Percentiles rank a stretch among this genome's conserved stretches.
These are phyloP conservation scores for Chlorella sp. DNA, from an alignment of 139 green algal genomes.

Conservation along the genomic window DNA sequence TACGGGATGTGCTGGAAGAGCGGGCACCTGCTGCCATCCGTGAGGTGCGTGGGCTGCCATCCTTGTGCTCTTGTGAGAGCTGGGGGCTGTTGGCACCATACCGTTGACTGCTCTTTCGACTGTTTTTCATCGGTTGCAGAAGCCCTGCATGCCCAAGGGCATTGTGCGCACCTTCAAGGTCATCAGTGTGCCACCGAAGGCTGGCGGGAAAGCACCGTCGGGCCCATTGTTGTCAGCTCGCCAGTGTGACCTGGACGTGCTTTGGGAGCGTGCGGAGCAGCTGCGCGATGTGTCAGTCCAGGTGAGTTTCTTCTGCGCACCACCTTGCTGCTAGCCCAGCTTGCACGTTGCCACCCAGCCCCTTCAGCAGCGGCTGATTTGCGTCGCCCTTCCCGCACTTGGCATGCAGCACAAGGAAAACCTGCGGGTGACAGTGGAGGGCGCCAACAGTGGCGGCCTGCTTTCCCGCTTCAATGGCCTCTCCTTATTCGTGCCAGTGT, in stretches of 20 bases:
- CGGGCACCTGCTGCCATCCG: neutral
- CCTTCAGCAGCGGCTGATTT: too few relatives aligned
- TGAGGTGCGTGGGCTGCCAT: neutral
- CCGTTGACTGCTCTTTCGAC: neutral
- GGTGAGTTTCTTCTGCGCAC: slow-evolving; percentile 23
- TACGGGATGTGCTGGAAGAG: slow-evolving; percentile 1
- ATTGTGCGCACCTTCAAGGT: slow-evolving; percentile 40
- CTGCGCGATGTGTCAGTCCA: slow-evolving; percentile 47
- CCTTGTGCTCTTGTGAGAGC: too few relatives aligned
- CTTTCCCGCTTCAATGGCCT: slow-evolving; percentile 44
- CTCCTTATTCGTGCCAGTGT: slow-evolving; percentile 56
- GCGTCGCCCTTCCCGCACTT: neutral
- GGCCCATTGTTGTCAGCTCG: slow-evolving; percentile 58
- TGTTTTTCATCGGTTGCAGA: neutral
- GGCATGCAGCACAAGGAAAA: slow-evolving; percentile 53
- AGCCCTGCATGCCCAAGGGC: slow-evolving; percentile 24
- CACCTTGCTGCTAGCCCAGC: too few relatives aligned
- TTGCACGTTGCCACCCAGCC: too few relatives aligned
- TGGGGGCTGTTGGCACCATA: too few relatives aligned
- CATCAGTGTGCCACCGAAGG: neutral
- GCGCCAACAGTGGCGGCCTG: slow-evolving; percentile 58
- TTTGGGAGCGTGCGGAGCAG: slow-evolving; percentile 59
- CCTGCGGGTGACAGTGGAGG: slow-evolving; percentile 32
- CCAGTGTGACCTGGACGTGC: slow-evolving; percentile 45
- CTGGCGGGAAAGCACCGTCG: neutral